A percentile compares a stretch with the other conserved stretches of the same genome.
Conservation (phyloP, 495 filamentous ascomycete species). For the Hypoxylon perforatum region DNA sequence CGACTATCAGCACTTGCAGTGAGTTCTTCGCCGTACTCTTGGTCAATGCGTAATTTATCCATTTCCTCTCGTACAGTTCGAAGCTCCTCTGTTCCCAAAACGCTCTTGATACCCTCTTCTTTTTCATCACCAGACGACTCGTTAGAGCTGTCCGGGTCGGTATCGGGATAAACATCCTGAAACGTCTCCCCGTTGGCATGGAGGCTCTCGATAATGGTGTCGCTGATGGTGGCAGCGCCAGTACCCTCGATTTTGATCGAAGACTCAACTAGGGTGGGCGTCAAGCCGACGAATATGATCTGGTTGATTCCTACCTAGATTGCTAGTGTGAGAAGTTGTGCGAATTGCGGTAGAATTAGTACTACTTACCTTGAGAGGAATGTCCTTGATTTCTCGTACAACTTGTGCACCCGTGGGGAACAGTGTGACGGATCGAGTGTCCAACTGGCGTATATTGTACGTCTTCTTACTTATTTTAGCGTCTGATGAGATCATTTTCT, state of each 20-base stretch:
- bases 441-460: conserved; percentile 64
- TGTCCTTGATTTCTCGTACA: conserved; percentile 69
- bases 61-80: background rate
- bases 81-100: background rate
- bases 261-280: conserved; percentile 70
- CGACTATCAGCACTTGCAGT: conserved; percentile 52
- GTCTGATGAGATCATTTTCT: conserved; percentile 13
- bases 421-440: conserved; percentile 70
- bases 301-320: conserved; percentile 69
- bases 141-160: conserved; percentile 41
- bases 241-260: conserved; percentile 78
- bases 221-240: conserved; percentile 70
- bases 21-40: conserved; percentile 45
- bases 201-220: conserved; percentile 71
- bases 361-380: conserved; percentile 63
- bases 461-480: conserved; percentile 53
- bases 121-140: background rate
- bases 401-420: conserved; percentile 71
- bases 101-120: background rate
- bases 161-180: conserved; percentile 65
- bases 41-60: conserved; percentile 26
- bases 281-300: conserved; percentile 72
- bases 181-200: conserved; percentile 69
- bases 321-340: background rate
- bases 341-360: background rate